A percentile compares a stretch with the other conserved stretches of the same genome.
phyloP scores from a whole-genome alignment of 768 basidiomycete species.

The Termitomyces sp. region DNA sequence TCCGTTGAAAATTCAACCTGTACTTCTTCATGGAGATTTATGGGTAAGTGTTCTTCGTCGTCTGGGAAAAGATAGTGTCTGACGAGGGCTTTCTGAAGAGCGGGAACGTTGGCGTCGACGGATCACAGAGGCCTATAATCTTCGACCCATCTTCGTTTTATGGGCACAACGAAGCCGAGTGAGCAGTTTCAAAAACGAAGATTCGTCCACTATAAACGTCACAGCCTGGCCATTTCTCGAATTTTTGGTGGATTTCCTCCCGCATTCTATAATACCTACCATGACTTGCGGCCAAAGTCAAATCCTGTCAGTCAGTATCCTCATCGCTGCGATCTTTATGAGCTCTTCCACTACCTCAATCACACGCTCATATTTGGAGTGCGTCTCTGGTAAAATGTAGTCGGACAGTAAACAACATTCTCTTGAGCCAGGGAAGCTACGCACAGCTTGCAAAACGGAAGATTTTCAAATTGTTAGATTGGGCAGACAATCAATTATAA shows the following conservation, averaged over 20 bases:
- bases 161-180: constrained; percentile 84
- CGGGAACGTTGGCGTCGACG: constrained; percentile 66
- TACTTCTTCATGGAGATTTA: constrained; percentile 73
- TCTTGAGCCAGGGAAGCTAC: constrained; percentile 41
- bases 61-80: not conserved
- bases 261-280: constrained; percentile 62
- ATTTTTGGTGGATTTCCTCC: constrained; percentile 74
- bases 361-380: constrained; percentile 79
- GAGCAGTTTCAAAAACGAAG: constrained; percentile 18
- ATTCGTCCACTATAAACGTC: not conserved
- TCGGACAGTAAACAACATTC: not conserved
- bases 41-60: constrained; percentile 47
- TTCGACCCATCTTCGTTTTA: constrained; percentile 78
- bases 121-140: constrained; percentile 52
- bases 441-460: constrained; percentile 48
- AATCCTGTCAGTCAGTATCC: constrained; percentile 62
- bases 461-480: constrained; percentile 24
- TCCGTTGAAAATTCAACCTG: constrained; percentile 53
- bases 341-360: constrained; percentile 79
- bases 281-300: constrained; percentile 54
- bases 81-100: constrained; percentile 35
- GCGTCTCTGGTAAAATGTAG: constrained; percentile 22
- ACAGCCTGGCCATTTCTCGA: constrained; percentile 68
- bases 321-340: constrained; percentile 63
- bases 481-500: constrained; percentile 1